phyloP scores from a whole-genome alignment of 1,139 yeast species.

The Spencermartinsiella ligniputridi region DNA sequence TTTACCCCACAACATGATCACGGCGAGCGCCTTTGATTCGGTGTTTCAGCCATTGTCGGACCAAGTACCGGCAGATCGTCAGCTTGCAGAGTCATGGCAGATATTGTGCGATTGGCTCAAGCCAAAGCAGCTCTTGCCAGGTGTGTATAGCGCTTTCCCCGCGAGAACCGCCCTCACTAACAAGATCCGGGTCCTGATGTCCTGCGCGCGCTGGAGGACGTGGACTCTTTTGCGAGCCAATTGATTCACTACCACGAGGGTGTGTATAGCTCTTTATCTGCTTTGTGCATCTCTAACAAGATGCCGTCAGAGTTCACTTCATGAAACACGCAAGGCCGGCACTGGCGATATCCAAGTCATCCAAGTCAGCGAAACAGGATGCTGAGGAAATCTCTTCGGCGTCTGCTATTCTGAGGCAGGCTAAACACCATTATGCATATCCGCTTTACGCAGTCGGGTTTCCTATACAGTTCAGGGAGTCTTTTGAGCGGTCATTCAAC shows the following conservation, averaged over 20 bases:
- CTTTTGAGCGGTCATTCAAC: slow-evolving; percentile 16
- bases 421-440: slow-evolving; percentile 21
- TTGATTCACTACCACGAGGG: background rate
- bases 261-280: background rate
- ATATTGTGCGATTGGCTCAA: slow-evolving; percentile 19
- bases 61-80: background rate
- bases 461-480: slow-evolving; percentile 7
- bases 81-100: slow-evolving; percentile 10
- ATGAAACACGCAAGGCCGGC: slow-evolving; percentile 19
- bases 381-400: slow-evolving; percentile 11
- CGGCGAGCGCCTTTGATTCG: slow-evolving; percentile 5
- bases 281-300: slow-evolving; percentile 11
- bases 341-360: slow-evolving; percentile 7
- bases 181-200: background rate
- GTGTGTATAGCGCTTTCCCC: background rate
- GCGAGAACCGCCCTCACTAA: background rate
- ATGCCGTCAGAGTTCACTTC: slow-evolving; percentile 22
- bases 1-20: background rate
- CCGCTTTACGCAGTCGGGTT: slow-evolving; percentile 18
- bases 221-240: background rate
- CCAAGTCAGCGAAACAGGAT: slow-evolving; percentile 2
- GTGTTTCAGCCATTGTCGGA: slow-evolving; percentile 1
- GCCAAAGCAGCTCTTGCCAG: slow-evolving; percentile 17
- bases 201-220: background rate
- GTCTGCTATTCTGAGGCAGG: slow-evolving; percentile 18